Evolutionary conservation across 2,329 filamentous ascomycete species (phyloP), one percentile per base, ranked within the genome.

Genomic region (Botrytis aclada): DNA sequence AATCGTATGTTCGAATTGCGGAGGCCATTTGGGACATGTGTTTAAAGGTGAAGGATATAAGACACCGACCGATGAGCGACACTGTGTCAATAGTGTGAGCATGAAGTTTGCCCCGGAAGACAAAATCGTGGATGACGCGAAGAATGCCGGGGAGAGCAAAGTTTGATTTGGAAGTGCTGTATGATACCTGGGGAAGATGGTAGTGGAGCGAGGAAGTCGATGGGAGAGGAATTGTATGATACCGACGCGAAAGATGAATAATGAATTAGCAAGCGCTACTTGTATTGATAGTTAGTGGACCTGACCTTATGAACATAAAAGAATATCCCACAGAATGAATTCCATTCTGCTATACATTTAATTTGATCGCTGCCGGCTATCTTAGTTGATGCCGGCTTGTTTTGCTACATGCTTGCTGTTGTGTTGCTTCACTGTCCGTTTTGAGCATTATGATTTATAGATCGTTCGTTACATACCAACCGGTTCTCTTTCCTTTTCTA

Each of bases 51-150:
- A 97, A 83, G 92, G 93, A 32, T 95, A 91, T 80, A 80, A 86
- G 14, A 97, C 92, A 34, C 94, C 96, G 8, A 98, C 95, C 32
- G 92, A 99, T 82, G 96, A 99, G 88, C 88, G 96, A 75, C 96
- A 99, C 84, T 99, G 96, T 81, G 96, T 99, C 73, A 99, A 98
- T 81, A 96, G 93, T 80, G 84, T 98, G 70, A 97, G 93, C 81
- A 85, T 98, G 83, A 96, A 90, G 78, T 98, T 99, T 81, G 87
- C 85, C 2, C 85, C 86, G 1, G 86, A 93, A 66, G 91, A 93
- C 75, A 87, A 88, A 78, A 83, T 85, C 51, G 84, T 82, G 69
- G 77, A 77, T 16, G 82, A 82, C 47, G 82, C 72, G 62, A 82
- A 82, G 43, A 83, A 80, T 72, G 84, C 84, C 8, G 58, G 25